phyloP scores from a whole-genome alignment of 495 filamentous ascomycete genomes.

The Bombardia bombarda region DNA sequence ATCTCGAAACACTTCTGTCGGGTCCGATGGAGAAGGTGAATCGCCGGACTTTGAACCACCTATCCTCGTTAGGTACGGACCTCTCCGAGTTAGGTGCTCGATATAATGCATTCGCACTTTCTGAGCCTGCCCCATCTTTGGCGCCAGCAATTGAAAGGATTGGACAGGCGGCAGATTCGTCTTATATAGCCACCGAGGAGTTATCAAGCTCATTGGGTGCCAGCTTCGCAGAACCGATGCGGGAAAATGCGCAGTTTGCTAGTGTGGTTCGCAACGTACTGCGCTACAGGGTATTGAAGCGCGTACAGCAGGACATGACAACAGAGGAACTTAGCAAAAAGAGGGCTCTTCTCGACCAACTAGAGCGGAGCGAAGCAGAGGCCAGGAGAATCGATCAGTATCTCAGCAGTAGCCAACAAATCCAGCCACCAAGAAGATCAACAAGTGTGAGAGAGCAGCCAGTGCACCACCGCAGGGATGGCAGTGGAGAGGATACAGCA shows the following conservation, averaged over 20 bases:
- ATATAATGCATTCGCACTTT: conserved; percentile 95
- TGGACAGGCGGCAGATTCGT: conserved; percentile 90
- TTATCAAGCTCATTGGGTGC: conserved; percentile 74
- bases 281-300: conserved; percentile 80
- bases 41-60: conserved; percentile 74
- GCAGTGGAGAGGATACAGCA: conserved; percentile 57
- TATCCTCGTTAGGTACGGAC: conserved; percentile 75
- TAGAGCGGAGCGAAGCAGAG: conserved; percentile 85
- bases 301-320: conserved; percentile 96
- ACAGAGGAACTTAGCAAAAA: conserved; percentile 84
- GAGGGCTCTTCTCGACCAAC: conserved; percentile 62
- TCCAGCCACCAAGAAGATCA: conserved; percentile 55
- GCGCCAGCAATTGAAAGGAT: conserved; percentile 91
- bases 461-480: conserved; percentile 38
- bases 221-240: conserved; percentile 92
- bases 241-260: conserved; percentile 94
- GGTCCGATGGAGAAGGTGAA: conserved; percentile 96
- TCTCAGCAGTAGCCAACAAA: conserved; percentile 58
- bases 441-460: conserved; percentile 45
- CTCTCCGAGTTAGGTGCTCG: conserved; percentile 85
- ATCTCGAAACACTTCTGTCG: conserved; percentile 76
- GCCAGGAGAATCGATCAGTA: conserved; percentile 89
- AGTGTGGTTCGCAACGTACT: conserved; percentile 85
- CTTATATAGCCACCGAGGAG: conserved; percentile 93
- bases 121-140: conserved; percentile 78